Base-by-base conservation (phyloP, 2,329 filamentous ascomycete species). In the Aspergillus clavatus region DNA sequence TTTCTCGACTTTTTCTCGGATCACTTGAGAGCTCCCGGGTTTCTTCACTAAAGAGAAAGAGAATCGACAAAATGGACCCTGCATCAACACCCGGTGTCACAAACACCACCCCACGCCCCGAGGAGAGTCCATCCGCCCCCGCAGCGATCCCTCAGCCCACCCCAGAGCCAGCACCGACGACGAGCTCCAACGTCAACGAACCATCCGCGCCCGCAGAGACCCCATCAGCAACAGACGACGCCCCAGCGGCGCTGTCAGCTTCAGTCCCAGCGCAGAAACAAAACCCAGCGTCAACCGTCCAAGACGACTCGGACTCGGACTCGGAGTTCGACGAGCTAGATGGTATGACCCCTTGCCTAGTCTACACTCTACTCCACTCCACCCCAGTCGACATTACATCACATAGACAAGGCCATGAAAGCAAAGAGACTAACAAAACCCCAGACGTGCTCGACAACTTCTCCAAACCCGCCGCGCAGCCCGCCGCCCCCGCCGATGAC, bases 311-410 rank as follows among this genome's bases (percentile, higher is more conserved):
- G 55, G 82, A 86, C 12, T 84, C 89, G 16, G 91, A 96, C 60
- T 91, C 90, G 5, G 91, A 97, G 54, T 90, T 95, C 68, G 93
- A 96, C 61, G 93, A 97, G 60, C 74, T 98, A 36, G 93, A 98
- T 69, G 89, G 87, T 88, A 68, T 56, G 44, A 18, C 11, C 3
- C 12, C 22, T 29, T 42, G 31, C n/a, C n/a, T n/a, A n/a, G n/a
- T n/a, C n/a, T n/a, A n/a, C n/a, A n/a, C n/a, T n/a, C n/a, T n/a
- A n/a, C n/a, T n/a, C n/a, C n/a, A n/a, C n/a, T n/a, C n/a, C n/a
- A n/a, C n/a, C n/a, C n/a, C n/a, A n/a, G n/a, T n/a, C n/a, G 8
- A 21, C 16, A 10, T 11, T 8, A 14, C 35, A 45, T 19, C 10
- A 50, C 18, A 50, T 8, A 24, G 23, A 8, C 23, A 24, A 8